Conservation (phyloP, 805 yeast genomes). For the Yamadazyma philogaea region DNA sequence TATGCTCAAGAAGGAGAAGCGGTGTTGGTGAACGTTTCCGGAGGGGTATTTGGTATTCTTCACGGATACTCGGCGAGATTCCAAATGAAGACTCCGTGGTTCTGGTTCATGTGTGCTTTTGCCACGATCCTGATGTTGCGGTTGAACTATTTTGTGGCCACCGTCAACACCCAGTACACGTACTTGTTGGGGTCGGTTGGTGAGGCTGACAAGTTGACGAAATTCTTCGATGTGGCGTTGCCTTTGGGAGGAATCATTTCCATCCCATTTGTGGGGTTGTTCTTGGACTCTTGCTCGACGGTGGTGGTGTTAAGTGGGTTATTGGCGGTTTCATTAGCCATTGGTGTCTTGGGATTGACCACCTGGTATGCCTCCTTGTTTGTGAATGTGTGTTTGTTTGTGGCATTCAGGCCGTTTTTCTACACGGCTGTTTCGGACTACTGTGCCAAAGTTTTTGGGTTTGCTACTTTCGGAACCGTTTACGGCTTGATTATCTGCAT, state of each 20-base stretch:
- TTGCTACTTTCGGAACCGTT: conserved; percentile 57
- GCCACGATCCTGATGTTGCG: conserved; percentile 57
- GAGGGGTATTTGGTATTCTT: conserved; percentile 51
- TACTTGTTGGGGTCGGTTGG: conserved; percentile 40
- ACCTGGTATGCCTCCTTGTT: conserved; percentile 41
- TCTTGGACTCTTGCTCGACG: conserved; percentile 49
- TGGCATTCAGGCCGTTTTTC: conserved; percentile 54
- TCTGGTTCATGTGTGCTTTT: conserved; percentile 45
- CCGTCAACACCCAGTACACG: conserved; percentile 53
- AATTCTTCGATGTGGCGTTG: conserved; percentile 49
- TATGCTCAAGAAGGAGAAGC: conserved; percentile 51
- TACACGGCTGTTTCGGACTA: conserved; percentile 56
- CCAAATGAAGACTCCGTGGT: conserved; percentile 54
- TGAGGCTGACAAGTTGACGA: conserved; percentile 41
- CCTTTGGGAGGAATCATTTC: conserved; percentile 57
- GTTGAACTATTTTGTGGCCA: conserved; percentile 57
- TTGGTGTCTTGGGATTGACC: conserved; percentile 50
- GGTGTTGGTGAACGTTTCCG: conserved; percentile 31
- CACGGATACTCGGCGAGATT: conserved; percentile 50
- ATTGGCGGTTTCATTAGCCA: conserved; percentile 38
- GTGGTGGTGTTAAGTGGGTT: conserved; percentile 41
- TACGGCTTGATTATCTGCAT: conserved; percentile 56
- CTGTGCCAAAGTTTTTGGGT: conserved; percentile 63
- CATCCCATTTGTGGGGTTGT: conserved; percentile 51
- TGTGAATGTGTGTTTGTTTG: conserved; percentile 46